Percentiles rank a stretch among this genome's conserved stretches.
These are phyloP conservation scores for Hypoxylon sp. DNA, from an alignment of 2,329 filamentous ascomycete genomes.

Conservation along the genomic window DNA sequence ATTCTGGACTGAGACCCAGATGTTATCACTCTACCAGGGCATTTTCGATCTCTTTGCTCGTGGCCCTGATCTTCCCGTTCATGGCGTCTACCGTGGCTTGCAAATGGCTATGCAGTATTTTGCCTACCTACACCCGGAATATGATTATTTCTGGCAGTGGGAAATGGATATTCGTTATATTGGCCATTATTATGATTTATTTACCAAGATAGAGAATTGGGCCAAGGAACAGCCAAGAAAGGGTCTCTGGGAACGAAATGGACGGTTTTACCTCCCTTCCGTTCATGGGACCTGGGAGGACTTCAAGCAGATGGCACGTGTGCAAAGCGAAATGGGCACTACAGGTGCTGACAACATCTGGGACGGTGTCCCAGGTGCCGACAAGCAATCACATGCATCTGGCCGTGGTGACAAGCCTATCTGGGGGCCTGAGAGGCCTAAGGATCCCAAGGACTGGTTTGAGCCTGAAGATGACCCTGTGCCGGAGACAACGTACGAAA, in stretches of 20 bases:
- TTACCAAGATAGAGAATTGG: slow-evolving; percentile 79
- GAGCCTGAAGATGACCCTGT: slow-evolving; percentile 79
- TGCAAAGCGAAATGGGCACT: slow-evolving; percentile 80
- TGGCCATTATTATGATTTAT: slow-evolving; percentile 84
- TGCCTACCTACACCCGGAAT: slow-evolving; percentile 88
- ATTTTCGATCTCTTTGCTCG: slow-evolving; percentile 81
- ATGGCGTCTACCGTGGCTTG: slow-evolving; percentile 92
- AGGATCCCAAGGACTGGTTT: slow-evolving; percentile 78
- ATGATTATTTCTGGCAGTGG: slow-evolving; percentile 95
- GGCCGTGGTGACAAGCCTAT: slow-evolving; percentile 72
- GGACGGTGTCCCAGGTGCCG: slow-evolving; percentile 65
- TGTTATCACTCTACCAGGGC: slow-evolving; percentile 90
- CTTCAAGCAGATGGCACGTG: slow-evolving; percentile 81
- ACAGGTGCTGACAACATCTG: slow-evolving; percentile 77
- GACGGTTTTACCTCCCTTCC: slow-evolving; percentile 82
- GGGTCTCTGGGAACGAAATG: slow-evolving; percentile 84
- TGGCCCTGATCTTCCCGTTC: slow-evolving; percentile 79
- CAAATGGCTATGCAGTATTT: slow-evolving; percentile 98
- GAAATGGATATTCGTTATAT: slow-evolving; percentile 95
- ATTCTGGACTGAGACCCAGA: slow-evolving; percentile 94
- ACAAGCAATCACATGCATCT: slow-evolving; percentile 55
- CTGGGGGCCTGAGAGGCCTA: slow-evolving; percentile 86
- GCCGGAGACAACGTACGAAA: slow-evolving; percentile 80
- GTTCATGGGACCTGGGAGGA: slow-evolving; percentile 85
- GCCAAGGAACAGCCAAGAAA: slow-evolving; percentile 81